Evolutionary conservation across 2,329 filamentous ascomycete species (phyloP), one percentile per base, ranked within the genome.

Genomic region (Bisporella sp.): DNA sequence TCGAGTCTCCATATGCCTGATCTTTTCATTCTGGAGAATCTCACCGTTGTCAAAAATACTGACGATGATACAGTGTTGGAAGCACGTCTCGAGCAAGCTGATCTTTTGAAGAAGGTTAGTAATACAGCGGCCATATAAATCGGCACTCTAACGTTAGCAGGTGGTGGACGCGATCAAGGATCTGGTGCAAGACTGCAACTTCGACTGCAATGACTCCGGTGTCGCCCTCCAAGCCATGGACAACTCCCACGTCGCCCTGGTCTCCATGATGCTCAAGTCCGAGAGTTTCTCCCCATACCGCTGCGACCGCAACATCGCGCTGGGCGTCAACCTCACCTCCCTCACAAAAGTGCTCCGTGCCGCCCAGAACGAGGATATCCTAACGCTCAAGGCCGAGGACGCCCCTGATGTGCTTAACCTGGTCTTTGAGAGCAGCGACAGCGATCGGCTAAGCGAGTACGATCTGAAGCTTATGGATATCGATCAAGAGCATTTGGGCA

Each of bases 401-500:
- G 85, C 89, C 39, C 93, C 93, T 45, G 93, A 99, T 72, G 89
- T 91, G 45, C 84, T 99, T 63, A 97, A 96, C 78, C 77, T 99
- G 59, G 81, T 91, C 62, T 99, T 99, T 68, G 95, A 99, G 82
- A 95, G 84, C 76, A 76, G 80, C 59, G 83, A 86, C 66, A 87
- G 82, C 64, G 93, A 99, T 72, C 81, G 93, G 60, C 81, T 99
- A 67, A 95, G 89, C 80, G 95, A 99, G 77, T 99, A 99, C 71
- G 93, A 99, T 71, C 87, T 99, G 73, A 99, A 99, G 80, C 84
- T 99, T 69, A 99, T 99, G 93, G 93, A 99, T 70, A 99, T 99
- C 70, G 93, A 99, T 73, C 95, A 99, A 76, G 93, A 99, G 79
- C 93, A 99, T 71, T 76, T 99, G 72, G 93, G 93, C 56, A 99